Conservation (phyloP, 106 monocot species). For the Dioscorea alata region DNA sequence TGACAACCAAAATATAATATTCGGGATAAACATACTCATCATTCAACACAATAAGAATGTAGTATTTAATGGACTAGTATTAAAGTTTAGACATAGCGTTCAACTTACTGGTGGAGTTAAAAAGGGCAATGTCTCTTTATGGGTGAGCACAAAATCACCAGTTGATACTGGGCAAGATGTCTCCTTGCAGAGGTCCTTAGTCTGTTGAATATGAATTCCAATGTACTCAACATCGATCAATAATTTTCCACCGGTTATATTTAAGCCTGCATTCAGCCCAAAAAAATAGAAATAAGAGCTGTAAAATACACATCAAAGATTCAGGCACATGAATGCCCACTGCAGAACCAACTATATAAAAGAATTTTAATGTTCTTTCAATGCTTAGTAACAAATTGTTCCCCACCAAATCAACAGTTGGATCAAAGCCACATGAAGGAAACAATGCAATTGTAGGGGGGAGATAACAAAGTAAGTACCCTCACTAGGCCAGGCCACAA, state of each 20-base stretch:
- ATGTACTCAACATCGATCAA: slow-evolving; percentile 52
- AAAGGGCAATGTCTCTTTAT: slow-evolving; percentile 36
- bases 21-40: not conserved
- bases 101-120: slow-evolving; percentile 50
- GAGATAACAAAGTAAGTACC: not conserved
- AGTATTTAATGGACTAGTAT: not conserved
- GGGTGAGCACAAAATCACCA: slow-evolving; percentile 48
- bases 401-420: too few species aligned
- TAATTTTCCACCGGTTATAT: slow-evolving; percentile 35
- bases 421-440: not conserved
- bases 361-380: not conserved
- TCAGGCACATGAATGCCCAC: not conserved
- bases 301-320: not conserved
- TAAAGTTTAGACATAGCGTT: not conserved
- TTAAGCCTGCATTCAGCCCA: slow-evolving; percentile 21
- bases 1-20: not conserved
- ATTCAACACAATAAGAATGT: not conserved
- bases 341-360: not conserved
- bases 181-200: slow-evolving; percentile 44
- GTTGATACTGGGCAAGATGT: slow-evolving; percentile 42
- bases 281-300: not conserved
- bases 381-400: not conserved
- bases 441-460: not conserved
- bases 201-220: slow-evolving; percentile 44
- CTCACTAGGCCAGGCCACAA: too few species aligned